A percentile compares a stretch with the other conserved stretches of the same genome.
Conservation (phyloP, 73 alveolate genomes). For the Paramecium biaurelia region DNA sequence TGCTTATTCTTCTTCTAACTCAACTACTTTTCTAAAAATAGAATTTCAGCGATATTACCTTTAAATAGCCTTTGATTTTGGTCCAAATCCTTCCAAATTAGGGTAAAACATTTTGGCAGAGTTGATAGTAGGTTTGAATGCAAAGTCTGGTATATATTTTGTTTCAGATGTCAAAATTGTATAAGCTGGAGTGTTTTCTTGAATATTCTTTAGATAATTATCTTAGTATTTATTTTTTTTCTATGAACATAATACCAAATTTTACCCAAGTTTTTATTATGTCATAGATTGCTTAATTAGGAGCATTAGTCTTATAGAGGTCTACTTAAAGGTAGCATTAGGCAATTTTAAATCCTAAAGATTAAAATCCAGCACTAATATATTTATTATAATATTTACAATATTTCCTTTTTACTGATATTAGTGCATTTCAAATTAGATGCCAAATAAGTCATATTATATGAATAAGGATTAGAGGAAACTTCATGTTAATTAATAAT, state of each 20-base stretch:
- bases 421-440: slow-evolving; percentile 75
- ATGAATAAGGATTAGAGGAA: slow-evolving; percentile 68
- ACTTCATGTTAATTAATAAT: slow-evolving; percentile 54
- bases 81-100: neutral
- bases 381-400: neutral
- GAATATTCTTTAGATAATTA: neutral
- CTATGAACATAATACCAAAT: neutral
- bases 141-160: neutral
- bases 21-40: neutral
- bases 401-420: slow-evolving; percentile 76
- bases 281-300: slow-evolving; percentile 84
- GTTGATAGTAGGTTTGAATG: neutral
- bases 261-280: slow-evolving; percentile 69
- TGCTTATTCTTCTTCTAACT: neutral
- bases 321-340: slow-evolving; percentile 83
- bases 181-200: neutral
- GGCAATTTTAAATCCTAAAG: slow-evolving; percentile 77
- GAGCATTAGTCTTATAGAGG: slow-evolving; percentile 90
- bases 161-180: neutral
- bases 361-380: slow-evolving; percentile 76
- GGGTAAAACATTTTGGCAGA: slow-evolving; percentile 34
- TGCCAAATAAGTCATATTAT: slow-evolving; percentile 74
- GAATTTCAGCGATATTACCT: neutral
- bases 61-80: neutral
- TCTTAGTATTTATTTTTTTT: neutral